phyloP scores from a whole-genome alignment of 352 stramenopile genomes.

The Globisporangium canariense region DNA sequence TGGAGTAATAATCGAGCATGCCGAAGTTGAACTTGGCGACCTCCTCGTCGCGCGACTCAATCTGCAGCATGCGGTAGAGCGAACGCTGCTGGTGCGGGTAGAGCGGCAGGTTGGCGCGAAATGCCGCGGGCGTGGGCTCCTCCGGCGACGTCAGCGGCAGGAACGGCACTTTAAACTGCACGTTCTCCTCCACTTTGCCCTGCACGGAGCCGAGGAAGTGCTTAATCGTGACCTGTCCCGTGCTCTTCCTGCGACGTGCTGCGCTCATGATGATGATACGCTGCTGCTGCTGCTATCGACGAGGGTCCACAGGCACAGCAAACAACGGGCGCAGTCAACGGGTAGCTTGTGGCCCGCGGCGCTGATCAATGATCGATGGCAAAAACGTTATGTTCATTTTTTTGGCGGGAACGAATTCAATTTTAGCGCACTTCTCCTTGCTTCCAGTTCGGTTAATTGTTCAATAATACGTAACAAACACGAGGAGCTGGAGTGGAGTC shows the following conservation, averaged over 20 bases:
- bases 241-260: slow-evolving; percentile 15
- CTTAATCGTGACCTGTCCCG: slow-evolving; percentile 52
- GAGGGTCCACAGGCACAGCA: neutral
- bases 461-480: too few species aligned
- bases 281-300: neutral
- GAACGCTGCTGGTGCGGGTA: slow-evolving; percentile 82
- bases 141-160: slow-evolving; percentile 69
- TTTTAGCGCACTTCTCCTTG: too few species aligned
- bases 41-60: slow-evolving; percentile 63
- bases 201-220: slow-evolving; percentile 41
- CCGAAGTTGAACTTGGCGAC: slow-evolving; percentile 75
- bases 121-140: slow-evolving; percentile 51
- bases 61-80: slow-evolving; percentile 80
- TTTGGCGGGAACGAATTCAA: too few species aligned
- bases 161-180: slow-evolving; percentile 83
- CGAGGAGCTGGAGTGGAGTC: too few species aligned
- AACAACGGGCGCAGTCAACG: neutral
- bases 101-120: slow-evolving; percentile 47
- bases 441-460: too few species aligned
- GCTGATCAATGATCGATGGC: too few species aligned
- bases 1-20: slow-evolving; percentile 67
- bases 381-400: too few species aligned
- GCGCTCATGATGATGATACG: neutral
- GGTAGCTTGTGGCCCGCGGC: too few species aligned
- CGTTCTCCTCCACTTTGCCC: slow-evolving; percentile 42